These are phyloP conservation scores for Microcera coccophila DNA, from an alignment of 2,329 filamentous ascomycete species.

Conservation along the genomic window DNA sequence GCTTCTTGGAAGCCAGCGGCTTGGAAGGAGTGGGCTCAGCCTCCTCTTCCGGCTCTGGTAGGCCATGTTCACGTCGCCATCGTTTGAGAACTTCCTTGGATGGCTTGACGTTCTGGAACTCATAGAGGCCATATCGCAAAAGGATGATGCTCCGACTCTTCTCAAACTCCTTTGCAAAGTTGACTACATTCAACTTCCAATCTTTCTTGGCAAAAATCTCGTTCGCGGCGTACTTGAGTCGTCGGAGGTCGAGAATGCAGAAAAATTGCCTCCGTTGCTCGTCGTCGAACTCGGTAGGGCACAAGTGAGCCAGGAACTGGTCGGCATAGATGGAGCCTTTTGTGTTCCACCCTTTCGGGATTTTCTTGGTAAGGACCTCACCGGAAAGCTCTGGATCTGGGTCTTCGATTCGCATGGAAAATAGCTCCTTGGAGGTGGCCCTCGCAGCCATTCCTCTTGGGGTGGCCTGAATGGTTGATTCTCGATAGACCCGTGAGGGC, in stretches of 20 bases:
- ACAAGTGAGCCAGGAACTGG: conserved; percentile 55
- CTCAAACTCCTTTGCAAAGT: conserved; percentile 62
- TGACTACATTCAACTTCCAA: conserved; percentile 59
- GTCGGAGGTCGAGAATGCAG: conserved; percentile 58
- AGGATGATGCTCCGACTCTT: conserved; percentile 60
- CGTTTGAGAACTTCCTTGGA: conserved; percentile 55
- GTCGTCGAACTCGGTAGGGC: conserved; percentile 55
- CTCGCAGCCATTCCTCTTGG: conserved; percentile 49
- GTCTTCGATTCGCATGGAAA: conserved; percentile 56
- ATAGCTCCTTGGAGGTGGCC: conserved; percentile 49
- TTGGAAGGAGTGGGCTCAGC: conserved; percentile 31
- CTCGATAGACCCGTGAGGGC: conserved; percentile 40
- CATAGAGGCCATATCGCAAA: conserved; percentile 58
- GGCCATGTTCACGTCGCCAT: conserved; percentile 55
- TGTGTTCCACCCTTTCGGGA: conserved; percentile 50
- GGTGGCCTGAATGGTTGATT: conserved; percentile 44
- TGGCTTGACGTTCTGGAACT: conserved; percentile 60
- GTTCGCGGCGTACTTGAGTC: conserved; percentile 58
- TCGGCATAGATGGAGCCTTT: conserved; percentile 57
- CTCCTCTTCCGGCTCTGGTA: conserved; percentile 47
- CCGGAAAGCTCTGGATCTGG: conserved; percentile 55
- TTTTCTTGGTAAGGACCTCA: conserved; percentile 50
- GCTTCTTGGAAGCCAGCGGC: conserved; percentile 44
- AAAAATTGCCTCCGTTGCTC: conserved; percentile 60
- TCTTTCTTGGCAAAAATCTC: conserved; percentile 59